These are phyloP conservation scores for Orbilia blumenaviensis DNA, from an alignment of 2,329 filamentous ascomycete species.

Conservation along the genomic window DNA sequence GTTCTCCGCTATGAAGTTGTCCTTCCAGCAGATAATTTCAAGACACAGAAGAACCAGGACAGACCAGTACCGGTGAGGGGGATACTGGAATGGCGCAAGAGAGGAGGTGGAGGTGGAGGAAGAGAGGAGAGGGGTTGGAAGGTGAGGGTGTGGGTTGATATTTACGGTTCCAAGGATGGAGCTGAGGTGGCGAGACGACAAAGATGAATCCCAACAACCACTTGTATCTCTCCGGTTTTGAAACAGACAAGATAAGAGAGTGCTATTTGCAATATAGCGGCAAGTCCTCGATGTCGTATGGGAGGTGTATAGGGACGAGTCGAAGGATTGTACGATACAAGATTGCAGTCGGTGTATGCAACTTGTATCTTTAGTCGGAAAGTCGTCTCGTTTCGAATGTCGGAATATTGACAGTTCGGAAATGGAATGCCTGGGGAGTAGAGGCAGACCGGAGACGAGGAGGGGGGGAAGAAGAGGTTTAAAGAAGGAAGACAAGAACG, in stretches of 20 bases:
- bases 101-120: not conserved
- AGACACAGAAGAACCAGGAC: slow-evolving; percentile 52
- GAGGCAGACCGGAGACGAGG: slow-evolving; percentile 52
- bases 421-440: slow-evolving; percentile 53
- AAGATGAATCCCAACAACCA: slow-evolving; percentile 37
- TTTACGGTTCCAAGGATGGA: slow-evolving; percentile 48
- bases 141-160: slow-evolving; percentile 29
- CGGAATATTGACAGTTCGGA: slow-evolving; percentile 53
- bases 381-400: slow-evolving; percentile 54
- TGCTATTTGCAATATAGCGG: slow-evolving; percentile 50
- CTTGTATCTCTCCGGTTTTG: slow-evolving; percentile 45
- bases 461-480: slow-evolving; percentile 39
- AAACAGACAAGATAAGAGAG: slow-evolving; percentile 48
- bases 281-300: slow-evolving; percentile 51
- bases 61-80: slow-evolving; percentile 44
- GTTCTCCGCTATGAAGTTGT: slow-evolving; percentile 53
- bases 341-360: slow-evolving; percentile 54
- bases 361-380: slow-evolving; percentile 53
- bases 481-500: slow-evolving; percentile 53
- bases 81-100: slow-evolving; percentile 30
- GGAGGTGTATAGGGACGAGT: slow-evolving; percentile 41
- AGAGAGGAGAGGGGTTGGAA: not conserved
- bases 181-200: slow-evolving; percentile 40
- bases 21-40: slow-evolving; percentile 53
- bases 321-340: slow-evolving; percentile 54